Percentiles rank a stretch among this genome's conserved stretches.
These are phyloP conservation scores for Candida succiphila DNA, from an alignment of 805 yeast genomes.

Conservation along the genomic window DNA sequence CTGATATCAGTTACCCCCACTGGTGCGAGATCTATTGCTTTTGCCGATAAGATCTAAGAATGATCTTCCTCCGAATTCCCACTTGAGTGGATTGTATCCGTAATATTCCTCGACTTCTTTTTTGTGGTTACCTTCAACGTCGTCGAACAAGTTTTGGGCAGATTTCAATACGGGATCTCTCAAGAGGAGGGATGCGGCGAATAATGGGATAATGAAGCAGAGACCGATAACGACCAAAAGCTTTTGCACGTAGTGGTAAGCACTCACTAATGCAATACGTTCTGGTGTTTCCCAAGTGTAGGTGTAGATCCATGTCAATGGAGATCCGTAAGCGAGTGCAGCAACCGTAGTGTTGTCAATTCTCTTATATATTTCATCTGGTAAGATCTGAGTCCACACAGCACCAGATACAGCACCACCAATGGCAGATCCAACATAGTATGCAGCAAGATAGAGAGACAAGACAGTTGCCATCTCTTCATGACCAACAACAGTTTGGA, in stretches of 20 bases:
- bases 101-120: neutral
- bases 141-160: slow-evolving; percentile 11
- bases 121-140: neutral
- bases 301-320: slow-evolving; percentile 35
- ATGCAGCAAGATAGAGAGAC: slow-evolving; percentile 46
- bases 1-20: too few species aligned
- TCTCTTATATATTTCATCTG: slow-evolving; percentile 27
- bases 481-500: slow-evolving; percentile 49
- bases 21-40: too few species aligned
- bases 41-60: neutral
- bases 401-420: slow-evolving; percentile 63
- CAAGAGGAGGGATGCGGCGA: slow-evolving; percentile 35
- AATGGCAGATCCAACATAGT: slow-evolving; percentile 53
- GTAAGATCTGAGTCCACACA: slow-evolving; percentile 52
- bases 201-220: slow-evolving; percentile 43
- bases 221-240: slow-evolving; percentile 46
- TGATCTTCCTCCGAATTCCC: neutral
- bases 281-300: slow-evolving; percentile 57
- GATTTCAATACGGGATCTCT: slow-evolving; percentile 28
- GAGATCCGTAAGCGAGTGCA: slow-evolving; percentile 37
- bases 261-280: slow-evolving; percentile 44
- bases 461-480: slow-evolving; percentile 56
- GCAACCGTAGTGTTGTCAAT: slow-evolving; percentile 31
- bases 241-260: slow-evolving; percentile 51
- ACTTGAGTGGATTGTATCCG: slow-evolving; percentile 1